Base-by-base conservation (phyloP, 441 rosid genomes). In the Hura crepitans region DNA sequence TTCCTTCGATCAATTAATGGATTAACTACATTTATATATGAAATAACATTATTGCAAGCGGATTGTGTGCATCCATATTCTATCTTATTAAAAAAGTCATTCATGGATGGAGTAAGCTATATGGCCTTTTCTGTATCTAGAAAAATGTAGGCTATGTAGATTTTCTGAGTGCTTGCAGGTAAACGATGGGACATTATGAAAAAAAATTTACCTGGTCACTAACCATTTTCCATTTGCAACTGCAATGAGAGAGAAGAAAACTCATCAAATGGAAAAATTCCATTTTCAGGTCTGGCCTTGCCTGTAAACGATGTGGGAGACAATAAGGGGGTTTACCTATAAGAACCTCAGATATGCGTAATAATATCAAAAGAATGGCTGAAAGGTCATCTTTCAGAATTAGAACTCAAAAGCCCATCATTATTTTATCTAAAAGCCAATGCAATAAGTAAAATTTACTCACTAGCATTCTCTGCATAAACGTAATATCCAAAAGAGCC, bases 191-290 rank as follows among this genome's bases (percentile, higher is more conserved):
- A 18, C 25, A 33, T 2, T 11, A 0, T 6, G 5, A 62, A 5
- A 49, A 73, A 5, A 64, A 66, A 42, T 45, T 70, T 76, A 87
- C 96, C 93, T 81, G 88, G 77, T 89, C 96, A 55, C 54, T 78
- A 62, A 87, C 85, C 57, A 73, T 80, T 78, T 84, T 87, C 93
- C 96, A 89, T 75, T 86, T 86, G 91, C 79, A 75, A 49, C 84
- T 79, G 84, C 96, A 87, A 78, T 87, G 86, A 77, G 96, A 87
- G 59, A 87, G 91, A 70, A 87, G 87, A 77, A 90, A 90, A 77
- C 91, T 84, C 87, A 82, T 86, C 76, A 90, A 74, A 77, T 87
- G 96, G 74, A 90, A 90, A 75, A 87, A 80, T 79, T 90, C 96
- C 96, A 85, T 86, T 77, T 81, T 90, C 78, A 86, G 79, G 74